These are phyloP conservation scores for Parasitella parasitica DNA, from an alignment of 371 early-diverging fungal species.

Conservation along the genomic window DNA sequence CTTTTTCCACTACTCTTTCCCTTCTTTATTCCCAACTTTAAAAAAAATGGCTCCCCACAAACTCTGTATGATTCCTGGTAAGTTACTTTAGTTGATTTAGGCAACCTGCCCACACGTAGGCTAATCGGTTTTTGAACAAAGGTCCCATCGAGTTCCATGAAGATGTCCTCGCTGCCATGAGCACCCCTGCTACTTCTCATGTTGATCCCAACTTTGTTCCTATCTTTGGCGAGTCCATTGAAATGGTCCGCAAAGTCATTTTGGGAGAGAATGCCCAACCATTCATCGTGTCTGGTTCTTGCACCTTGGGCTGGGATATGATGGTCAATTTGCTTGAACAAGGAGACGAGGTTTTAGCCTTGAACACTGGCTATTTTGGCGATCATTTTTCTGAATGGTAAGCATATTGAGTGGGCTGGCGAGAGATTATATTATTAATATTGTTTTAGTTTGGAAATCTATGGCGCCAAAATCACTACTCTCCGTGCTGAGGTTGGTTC, in stretches of 20 bases:
- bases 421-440: background rate
- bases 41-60: slow-evolving; percentile 51
- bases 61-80: slow-evolving; percentile 92
- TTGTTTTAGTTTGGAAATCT: slow-evolving; percentile 68
- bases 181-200: slow-evolving; percentile 91
- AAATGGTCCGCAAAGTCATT: slow-evolving; percentile 81
- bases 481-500: slow-evolving; percentile 70
- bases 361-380: slow-evolving; percentile 95
- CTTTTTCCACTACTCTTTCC: slow-evolving; percentile 7
- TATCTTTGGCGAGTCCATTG: slow-evolving; percentile 83
- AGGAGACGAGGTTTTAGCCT: slow-evolving; percentile 86
- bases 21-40: background rate
- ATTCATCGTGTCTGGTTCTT: slow-evolving; percentile 92
- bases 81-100: too few relatives aligned
- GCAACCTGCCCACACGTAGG: too few relatives aligned
- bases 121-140: background rate
- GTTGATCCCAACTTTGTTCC: slow-evolving; percentile 90
- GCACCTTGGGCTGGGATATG: slow-evolving; percentile 95
- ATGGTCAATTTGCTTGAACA: slow-evolving; percentile 89
- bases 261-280: slow-evolving; percentile 88
- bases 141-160: slow-evolving; percentile 95
- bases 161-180: slow-evolving; percentile 85
- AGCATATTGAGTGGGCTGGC: background rate
- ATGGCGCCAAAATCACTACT: slow-evolving; percentile 84
- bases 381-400: slow-evolving; percentile 94